Evolutionary conservation across 1,284 basidiomycete genomes (phyloP), one percentile per base, ranked within the genome.

Genomic region (Tilletiopsis washingtonensis): DNA sequence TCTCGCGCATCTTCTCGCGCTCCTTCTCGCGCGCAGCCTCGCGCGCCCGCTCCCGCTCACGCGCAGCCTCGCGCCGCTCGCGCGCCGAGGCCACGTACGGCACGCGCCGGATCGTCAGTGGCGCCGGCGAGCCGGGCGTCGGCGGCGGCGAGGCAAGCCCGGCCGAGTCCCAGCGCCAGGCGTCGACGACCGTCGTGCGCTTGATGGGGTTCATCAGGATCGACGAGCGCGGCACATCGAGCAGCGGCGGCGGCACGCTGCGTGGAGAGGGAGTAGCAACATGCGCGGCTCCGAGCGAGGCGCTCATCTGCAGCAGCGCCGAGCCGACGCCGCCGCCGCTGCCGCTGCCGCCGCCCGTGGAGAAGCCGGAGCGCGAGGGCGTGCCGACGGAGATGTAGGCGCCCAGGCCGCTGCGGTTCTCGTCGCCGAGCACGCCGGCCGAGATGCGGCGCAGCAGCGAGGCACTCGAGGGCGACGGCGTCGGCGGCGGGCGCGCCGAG

Each of bases 1-100:
- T 19, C 24, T 41, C 29, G 5, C 27, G 14, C 14, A 15, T 19
- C 19, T 21, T 27, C 46, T 55, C 53, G 19, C 36, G 34, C 38
- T 49, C 43, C 53, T 54, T 66, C 34, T 64, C 47, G 21, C 43
- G 32, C 43, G 47, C 47, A 19, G 25, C 24, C 36, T 42, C 36
- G 29, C 47, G 26, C n/a, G 32, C 41, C 24, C 24, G 25, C 36
- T 45, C 36, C 29, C 42, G 17, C 27, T 44, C 40, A 5, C 32
- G 12, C 41, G 40, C 41, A 3, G 38, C 9, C 37, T 53, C 40
- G 3, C 34, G 25, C 17, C 36, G 32, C 43, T 49, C 47, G 20
- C 23, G 7, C 17, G 24, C 24, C 11, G 38, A 25, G 7, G 45
- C 42, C 4, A 51, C 45, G 23, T 24, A 49, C 4, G 49, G 49